These are phyloP conservation scores for Amanita inopinata DNA, from an alignment of 768 basidiomycete species.

Conservation along the genomic window DNA sequence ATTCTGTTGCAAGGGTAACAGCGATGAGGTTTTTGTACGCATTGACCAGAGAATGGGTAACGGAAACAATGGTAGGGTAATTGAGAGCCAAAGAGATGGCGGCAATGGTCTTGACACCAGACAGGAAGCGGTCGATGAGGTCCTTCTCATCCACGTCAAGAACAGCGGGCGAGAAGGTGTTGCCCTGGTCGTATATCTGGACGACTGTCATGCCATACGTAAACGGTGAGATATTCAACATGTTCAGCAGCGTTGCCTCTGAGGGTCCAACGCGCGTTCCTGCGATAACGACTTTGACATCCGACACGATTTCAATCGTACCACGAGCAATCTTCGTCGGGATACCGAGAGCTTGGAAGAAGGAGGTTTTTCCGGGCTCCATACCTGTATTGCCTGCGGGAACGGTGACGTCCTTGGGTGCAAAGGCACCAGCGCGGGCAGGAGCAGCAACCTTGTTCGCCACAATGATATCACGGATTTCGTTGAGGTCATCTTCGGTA, in stretches of 20 bases:
- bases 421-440: slow-evolving; percentile 95
- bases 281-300: slow-evolving; percentile 89
- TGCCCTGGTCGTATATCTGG: slow-evolving; percentile 93
- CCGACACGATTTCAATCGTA: slow-evolving; percentile 98
- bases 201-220: slow-evolving; percentile 99
- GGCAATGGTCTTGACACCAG: slow-evolving; percentile 92
- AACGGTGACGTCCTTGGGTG: slow-evolving; percentile 85
- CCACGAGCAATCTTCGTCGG: slow-evolving; percentile 99
- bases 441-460: slow-evolving; percentile 98
- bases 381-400: slow-evolving; percentile 98
- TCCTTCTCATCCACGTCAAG: slow-evolving; percentile 91
- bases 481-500: slow-evolving; percentile 86
- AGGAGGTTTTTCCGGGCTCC: slow-evolving; percentile 99
- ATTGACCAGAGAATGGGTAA: slow-evolving; percentile 93
- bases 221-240: slow-evolving; percentile 99
- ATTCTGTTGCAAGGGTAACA: slow-evolving; percentile 82
- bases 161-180: slow-evolving; percentile 80
- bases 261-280: slow-evolving; percentile 93
- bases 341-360: slow-evolving; percentile 99
- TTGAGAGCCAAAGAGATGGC: slow-evolving; percentile 91
- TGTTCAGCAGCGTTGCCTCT: slow-evolving; percentile 97
- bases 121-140: slow-evolving; percentile 85
- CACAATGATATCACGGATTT: slow-evolving; percentile 84
- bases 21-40: slow-evolving; percentile 98
- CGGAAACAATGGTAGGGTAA: slow-evolving; percentile 93